These are phyloP conservation scores for Tolypocladium tundrense DNA, from an alignment of 2,329 filamentous ascomycete species.

Conservation along the genomic window DNA sequence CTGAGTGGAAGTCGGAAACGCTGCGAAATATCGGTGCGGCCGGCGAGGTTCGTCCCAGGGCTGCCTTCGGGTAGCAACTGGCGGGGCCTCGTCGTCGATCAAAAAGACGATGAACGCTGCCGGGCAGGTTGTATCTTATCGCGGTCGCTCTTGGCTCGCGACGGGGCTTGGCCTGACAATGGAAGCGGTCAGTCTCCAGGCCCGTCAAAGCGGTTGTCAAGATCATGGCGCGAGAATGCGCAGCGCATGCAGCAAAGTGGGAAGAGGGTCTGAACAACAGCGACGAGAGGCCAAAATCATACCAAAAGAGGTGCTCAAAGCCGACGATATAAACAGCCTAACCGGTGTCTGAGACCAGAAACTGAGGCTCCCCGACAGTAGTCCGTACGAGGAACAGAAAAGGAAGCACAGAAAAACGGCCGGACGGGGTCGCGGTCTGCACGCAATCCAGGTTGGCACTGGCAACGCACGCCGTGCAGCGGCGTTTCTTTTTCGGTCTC, in stretches of 20 bases:
- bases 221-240: neutral
- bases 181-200: neutral
- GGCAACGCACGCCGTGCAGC: neutral
- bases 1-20: neutral
- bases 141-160: neutral
- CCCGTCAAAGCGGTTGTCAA: neutral
- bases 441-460: neutral
- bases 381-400: neutral
- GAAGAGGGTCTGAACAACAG: neutral
- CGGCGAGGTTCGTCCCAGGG: neutral
- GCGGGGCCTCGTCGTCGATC: neutral
- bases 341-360: neutral
- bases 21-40: neutral
- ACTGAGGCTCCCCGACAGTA: neutral
- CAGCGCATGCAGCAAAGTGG: neutral
- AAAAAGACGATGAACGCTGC: neutral
- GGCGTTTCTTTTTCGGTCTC: conserved; percentile 4
- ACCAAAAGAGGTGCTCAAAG: neutral
- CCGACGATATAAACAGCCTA: neutral
- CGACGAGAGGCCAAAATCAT: neutral
- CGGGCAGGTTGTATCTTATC: neutral
- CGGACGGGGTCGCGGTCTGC: neutral
- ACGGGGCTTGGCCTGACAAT: neutral
- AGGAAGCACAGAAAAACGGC: neutral
- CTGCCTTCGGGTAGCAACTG: neutral